Evolutionary conservation across 2,329 filamentous ascomycete species (phyloP), one percentile per base, ranked within the genome.

Genomic region (Domatiomyces globalis): DNA sequence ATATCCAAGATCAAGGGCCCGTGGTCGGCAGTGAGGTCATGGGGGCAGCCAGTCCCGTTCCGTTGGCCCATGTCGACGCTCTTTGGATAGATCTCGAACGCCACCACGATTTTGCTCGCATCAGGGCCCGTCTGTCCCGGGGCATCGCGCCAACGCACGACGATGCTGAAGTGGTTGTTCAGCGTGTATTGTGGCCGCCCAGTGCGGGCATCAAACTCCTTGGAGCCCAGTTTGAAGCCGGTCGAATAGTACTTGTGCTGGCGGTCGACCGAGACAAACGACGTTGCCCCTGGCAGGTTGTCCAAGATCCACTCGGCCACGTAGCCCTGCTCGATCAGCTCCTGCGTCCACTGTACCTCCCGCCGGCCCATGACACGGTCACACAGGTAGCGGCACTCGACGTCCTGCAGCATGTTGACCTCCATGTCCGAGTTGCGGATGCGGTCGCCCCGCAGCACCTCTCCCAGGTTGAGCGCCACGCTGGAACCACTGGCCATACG

Each of bases 291-390:
- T 1, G 88, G 87, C 8, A 95, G 74, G 62, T 94, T 94, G 67
- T 95, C 87, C 57, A 92, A 84, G 59, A 94, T 94, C 88, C 87
- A 94, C 67, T 94, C 87, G 1, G 83, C 82, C n/a, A 92, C 81
- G 65, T 92, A 94, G 36, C 84, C 85, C 49, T 88, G 78, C 54
- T 77, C 77, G 42, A 94, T 82, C 62, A 94, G 70, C 55, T 88
- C 74, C 59, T 77, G 78, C 4, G 85, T 84, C 63, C 80, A 78
- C 60, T 77, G 75, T 52, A 94, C 67, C 46, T 82, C 83, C 45
- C 73, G 72, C 42, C 78, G 75, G 56, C 78, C 77, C 15, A 92
- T 72, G 50, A 83, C 75, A 48, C 75, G 76, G 39, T 76, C 83
- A 69, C 88, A 92, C 9, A 94, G 76, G 60, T 81, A 77, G 55